A percentile compares a stretch with the other conserved stretches of the same genome.
phyloP scores from a whole-genome alignment of 768 basidiomycete species.

The Leccinum barrowsii region DNA sequence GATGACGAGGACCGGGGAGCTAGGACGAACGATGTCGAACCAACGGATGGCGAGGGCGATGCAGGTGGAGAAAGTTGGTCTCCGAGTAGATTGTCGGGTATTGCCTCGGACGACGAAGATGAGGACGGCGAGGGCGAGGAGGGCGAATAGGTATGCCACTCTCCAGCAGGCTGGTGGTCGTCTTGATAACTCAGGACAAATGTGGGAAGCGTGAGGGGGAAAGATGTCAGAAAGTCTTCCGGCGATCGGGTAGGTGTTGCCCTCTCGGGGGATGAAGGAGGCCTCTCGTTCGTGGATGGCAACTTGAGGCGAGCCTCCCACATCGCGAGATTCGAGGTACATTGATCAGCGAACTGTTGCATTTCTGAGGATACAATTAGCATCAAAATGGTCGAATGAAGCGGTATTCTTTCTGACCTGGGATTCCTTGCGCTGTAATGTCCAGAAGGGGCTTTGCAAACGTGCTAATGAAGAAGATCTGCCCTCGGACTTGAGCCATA shows the following conservation, averaged over 20 bases:
- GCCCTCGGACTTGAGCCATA: slow-evolving; percentile 70
- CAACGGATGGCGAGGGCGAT: slow-evolving; percentile 28
- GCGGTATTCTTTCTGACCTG: slow-evolving; percentile 46
- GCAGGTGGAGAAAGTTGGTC: slow-evolving; percentile 26
- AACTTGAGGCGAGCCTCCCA: slow-evolving; percentile 60
- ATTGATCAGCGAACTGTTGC: slow-evolving; percentile 60
- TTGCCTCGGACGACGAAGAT: slow-evolving; percentile 29
- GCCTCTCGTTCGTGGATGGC: slow-evolving; percentile 20
- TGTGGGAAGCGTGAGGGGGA: slow-evolving; percentile 55
- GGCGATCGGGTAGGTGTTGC: slow-evolving; percentile 32
- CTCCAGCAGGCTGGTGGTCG: slow-evolving; percentile 18
- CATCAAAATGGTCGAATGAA: background rate
- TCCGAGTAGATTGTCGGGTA: slow-evolving; percentile 17
- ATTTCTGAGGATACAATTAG: slow-evolving; percentile 49
- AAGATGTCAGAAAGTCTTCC: slow-evolving; percentile 48
- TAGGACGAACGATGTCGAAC: slow-evolving; percentile 25
- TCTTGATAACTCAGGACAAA: slow-evolving; percentile 30
- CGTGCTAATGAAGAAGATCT: slow-evolving; percentile 83
- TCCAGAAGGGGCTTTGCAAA: slow-evolving; percentile 86
- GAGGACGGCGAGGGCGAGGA: slow-evolving; percentile 25
- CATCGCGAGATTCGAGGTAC: slow-evolving; percentile 60
- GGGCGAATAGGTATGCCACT: slow-evolving; percentile 28
- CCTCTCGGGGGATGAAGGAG: background rate
- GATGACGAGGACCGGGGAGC: slow-evolving; percentile 29
- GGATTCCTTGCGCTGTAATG: slow-evolving; percentile 66